Conservation (phyloP, 306 rosid genomes). For the Adenanthera pavonina region DNA sequence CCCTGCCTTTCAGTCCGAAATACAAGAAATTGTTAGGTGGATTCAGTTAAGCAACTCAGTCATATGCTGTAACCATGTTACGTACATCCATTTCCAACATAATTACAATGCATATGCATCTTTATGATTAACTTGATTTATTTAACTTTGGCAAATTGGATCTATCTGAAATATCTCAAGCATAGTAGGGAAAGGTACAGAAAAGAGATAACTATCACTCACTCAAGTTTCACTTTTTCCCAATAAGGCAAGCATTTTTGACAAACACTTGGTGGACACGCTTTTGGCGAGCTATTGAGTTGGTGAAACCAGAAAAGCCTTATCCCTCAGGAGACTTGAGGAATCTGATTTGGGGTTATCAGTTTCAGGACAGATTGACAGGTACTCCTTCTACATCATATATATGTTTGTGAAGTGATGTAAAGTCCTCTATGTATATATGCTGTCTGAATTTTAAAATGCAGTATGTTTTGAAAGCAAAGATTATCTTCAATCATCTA, state of each 20-base stretch:
- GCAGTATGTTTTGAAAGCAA: background rate
- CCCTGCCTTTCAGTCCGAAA: slow-evolving; percentile 13
- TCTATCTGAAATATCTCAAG: background rate
- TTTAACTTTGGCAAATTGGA: background rate
- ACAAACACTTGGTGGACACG: slow-evolving; percentile 26
- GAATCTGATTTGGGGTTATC: slow-evolving; percentile 44
- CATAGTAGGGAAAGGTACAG: background rate
- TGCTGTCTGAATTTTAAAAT: slow-evolving; percentile 29
- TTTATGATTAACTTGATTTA: background rate
- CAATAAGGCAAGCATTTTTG: slow-evolving; percentile 30
- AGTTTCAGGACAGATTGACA: slow-evolving; percentile 14
- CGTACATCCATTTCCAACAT: background rate
- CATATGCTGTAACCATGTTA: background rate
- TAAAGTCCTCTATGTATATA: background rate
- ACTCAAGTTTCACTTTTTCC: slow-evolving; percentile 15
- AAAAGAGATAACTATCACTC: slow-evolving; percentile 14
- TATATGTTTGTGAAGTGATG: background rate
- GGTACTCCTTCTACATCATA: background rate
- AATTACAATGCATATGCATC: background rate
- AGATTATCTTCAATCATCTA: slow-evolving; percentile 16
- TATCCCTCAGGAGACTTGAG: slow-evolving; percentile 1
- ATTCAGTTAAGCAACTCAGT: background rate
- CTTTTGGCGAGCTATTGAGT: slow-evolving; percentile 10
- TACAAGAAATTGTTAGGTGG: background rate
- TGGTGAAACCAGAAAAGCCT: slow-evolving; percentile 29